Evolutionary conservation across 2,329 filamentous ascomycete genomes (phyloP).

Genomic region (Epichloe festucae): DNA sequence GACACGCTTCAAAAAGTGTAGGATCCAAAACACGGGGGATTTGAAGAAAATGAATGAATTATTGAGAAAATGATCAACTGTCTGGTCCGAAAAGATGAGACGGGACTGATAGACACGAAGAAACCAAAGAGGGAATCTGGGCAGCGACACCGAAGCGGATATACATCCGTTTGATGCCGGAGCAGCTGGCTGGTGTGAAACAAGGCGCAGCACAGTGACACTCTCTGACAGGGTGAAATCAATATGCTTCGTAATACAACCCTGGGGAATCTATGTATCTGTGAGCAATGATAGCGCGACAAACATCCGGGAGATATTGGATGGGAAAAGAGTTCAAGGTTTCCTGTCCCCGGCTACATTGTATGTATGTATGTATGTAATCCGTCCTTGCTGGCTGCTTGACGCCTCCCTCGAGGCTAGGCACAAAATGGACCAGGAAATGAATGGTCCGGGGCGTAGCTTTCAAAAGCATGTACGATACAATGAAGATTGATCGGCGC

Average conservation of each 20-base stretch:
- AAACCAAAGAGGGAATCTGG: neutral
- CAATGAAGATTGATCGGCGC: constrained; percentile 24
- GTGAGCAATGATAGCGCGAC: constrained; percentile 25
- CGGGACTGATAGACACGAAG: neutral
- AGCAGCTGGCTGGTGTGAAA: constrained; percentile 28
- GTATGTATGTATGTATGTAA: neutral
- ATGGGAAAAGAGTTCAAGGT: constrained; percentile 3
- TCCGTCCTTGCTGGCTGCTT: constrained; percentile 7
- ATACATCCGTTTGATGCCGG: constrained; percentile 12
- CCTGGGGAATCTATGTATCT: constrained; percentile 25
- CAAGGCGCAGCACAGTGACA: constrained; percentile 40
- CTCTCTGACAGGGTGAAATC: constrained; percentile 13
- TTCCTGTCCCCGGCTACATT: constrained; percentile 6
- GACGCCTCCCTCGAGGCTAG: too few species aligned
- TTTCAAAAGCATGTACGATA: constrained; percentile 4
- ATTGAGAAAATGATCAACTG: neutral
- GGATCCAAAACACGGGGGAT: too few species aligned
- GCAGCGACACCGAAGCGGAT: constrained; percentile 1
- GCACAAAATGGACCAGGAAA: too few species aligned
- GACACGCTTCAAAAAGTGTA: too few species aligned
- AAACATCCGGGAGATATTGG: constrained; percentile 13
- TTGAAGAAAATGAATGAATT: too few species aligned
- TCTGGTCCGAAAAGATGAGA: neutral
- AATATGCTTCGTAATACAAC: constrained; percentile 30
- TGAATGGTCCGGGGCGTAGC: too few species aligned